Evolutionary conservation across 2,329 filamentous ascomycete genomes (phyloP), one percentile per base, ranked within the genome.

Genomic region (Colletotrichum sp.): DNA sequence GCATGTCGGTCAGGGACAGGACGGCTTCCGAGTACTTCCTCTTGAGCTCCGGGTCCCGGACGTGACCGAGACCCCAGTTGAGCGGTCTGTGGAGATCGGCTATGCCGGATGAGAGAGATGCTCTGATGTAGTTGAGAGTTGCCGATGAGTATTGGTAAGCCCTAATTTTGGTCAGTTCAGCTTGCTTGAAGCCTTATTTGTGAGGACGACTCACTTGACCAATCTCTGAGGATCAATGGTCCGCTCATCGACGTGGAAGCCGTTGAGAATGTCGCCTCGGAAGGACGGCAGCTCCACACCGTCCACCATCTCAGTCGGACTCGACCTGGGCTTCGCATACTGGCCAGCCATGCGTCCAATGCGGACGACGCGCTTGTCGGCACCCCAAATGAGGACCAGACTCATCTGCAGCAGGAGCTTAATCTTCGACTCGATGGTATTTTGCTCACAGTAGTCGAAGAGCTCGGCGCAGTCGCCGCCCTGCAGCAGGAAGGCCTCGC

Each of bases 331-430:
- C 86, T 99, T 99, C 34, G 97, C 97, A 82, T 98, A 99, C 88
- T 99, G 97, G 5, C 97, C 97, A 14, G 97, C 97, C 93, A 99
- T 98, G 76, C 97, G 93, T 18, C 95, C 97, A 81, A 99, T 98
- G 79, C 97, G 93, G 64, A 99, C 95, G 6, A 99, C 96, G 7
- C 95, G 95, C 86, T 92, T 93, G 85, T 90, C 89, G 75, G 90
- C 90, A 79, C 95, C 97, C 94, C 96, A 98, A 83, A 99, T 96
- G 76, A 99, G 89, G 2, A 99, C 95, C 80, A 99, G 87, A 79
- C 95, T 98, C 96, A 99, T 99, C 87, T 99, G 97, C 75, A 99
- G 88, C 34, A 99, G 90, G 30, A 99, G 91, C 87, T 99, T 99
- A 85, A 99, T 95, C 89, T 99, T 99, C 78, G 95, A 94, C 86